A percentile compares a stretch with the other conserved stretches of the same genome.
These are phyloP conservation scores for Diplodia scrobiculata DNA, from an alignment of 2,329 filamentous ascomycete species.

Conservation along the genomic window DNA sequence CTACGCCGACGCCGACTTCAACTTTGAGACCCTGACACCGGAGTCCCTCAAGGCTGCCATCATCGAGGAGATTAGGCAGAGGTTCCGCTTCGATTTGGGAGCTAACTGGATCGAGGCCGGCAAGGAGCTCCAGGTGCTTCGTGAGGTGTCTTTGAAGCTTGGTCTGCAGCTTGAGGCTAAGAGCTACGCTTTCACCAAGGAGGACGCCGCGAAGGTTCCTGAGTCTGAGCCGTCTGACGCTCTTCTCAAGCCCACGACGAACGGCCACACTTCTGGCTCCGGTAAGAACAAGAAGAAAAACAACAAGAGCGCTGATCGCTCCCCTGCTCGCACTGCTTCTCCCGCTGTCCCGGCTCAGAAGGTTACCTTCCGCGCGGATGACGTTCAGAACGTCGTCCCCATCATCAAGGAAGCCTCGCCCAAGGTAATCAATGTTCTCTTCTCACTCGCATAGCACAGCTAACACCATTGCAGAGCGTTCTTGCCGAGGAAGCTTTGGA, in stretches of 20 bases:
- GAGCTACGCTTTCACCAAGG: slow-evolving; percentile 67
- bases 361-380: slow-evolving; percentile 84
- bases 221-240: slow-evolving; percentile 31
- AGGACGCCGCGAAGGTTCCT: slow-evolving; percentile 32
- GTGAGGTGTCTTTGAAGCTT: slow-evolving; percentile 84
- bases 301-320: slow-evolving; percentile 55
- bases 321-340: slow-evolving; percentile 50
- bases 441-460: neutral
- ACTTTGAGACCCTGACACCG: slow-evolving; percentile 77
- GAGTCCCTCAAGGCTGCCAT: slow-evolving; percentile 70
- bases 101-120: slow-evolving; percentile 67
- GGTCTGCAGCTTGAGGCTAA: slow-evolving; percentile 85
- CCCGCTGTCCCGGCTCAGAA: slow-evolving; percentile 58
- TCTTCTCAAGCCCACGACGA: slow-evolving; percentile 38
- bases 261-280: slow-evolving; percentile 42
- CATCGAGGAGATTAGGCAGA: slow-evolving; percentile 67
- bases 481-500: slow-evolving; percentile 95
- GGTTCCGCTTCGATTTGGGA: slow-evolving; percentile 76
- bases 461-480: slow-evolving; percentile 57
- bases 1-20: slow-evolving; percentile 79
- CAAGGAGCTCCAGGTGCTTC: slow-evolving; percentile 79
- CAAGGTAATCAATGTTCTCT: slow-evolving; percentile 46
- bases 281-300: slow-evolving; percentile 62
- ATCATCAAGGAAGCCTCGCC: slow-evolving; percentile 92
- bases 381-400: slow-evolving; percentile 90